These are phyloP conservation scores for Colletotrichum karsti DNA, from an alignment of 2,329 filamentous ascomycete species.

Conservation along the genomic window DNA sequence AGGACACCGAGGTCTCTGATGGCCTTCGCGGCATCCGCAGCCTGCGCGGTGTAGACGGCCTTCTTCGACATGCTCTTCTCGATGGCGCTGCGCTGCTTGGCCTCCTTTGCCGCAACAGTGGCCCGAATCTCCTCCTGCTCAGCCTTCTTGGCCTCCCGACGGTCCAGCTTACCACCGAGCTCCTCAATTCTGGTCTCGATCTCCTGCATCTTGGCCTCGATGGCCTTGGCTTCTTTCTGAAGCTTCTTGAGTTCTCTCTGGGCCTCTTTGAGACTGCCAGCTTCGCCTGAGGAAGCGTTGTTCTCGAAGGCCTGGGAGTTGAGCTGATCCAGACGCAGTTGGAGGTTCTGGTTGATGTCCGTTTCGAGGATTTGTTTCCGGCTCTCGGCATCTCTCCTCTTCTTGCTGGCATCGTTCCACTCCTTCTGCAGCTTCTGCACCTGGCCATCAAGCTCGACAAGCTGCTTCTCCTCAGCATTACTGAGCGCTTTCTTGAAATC, in stretches of 20 bases:
- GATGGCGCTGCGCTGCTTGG: constrained; percentile 87
- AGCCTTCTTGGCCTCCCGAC: constrained; percentile 63
- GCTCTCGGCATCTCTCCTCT: constrained; percentile 79
- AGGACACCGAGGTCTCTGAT: constrained; percentile 94
- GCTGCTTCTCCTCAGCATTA: constrained; percentile 80
- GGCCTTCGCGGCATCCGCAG: constrained; percentile 83
- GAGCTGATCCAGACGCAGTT: constrained; percentile 87
- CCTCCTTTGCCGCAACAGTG: constrained; percentile 79
- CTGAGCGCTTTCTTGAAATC: constrained; percentile 94
- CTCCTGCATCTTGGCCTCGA: constrained; percentile 76
- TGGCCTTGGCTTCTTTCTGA: constrained; percentile 70
- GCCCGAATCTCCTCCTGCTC: constrained; percentile 78
- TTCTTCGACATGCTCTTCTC: constrained; percentile 93
- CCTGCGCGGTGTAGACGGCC: constrained; percentile 78
- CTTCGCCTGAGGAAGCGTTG: constrained; percentile 51
- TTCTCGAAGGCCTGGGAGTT: constrained; percentile 78
- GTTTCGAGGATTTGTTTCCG: constrained; percentile 86
- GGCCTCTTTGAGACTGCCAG: constrained; percentile 77
- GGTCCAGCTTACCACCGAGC: constrained; percentile 57
- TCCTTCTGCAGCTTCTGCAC: constrained; percentile 81
- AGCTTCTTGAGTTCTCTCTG: constrained; percentile 84
- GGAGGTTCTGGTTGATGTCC: constrained; percentile 88
- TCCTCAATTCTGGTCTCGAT: constrained; percentile 76
- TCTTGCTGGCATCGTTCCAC: constrained; percentile 77
- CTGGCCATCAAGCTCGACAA: constrained; percentile 74